These are phyloP conservation scores for Tulasnella sp. DNA, from an alignment of 768 basidiomycete genomes.

Conservation along the genomic window DNA sequence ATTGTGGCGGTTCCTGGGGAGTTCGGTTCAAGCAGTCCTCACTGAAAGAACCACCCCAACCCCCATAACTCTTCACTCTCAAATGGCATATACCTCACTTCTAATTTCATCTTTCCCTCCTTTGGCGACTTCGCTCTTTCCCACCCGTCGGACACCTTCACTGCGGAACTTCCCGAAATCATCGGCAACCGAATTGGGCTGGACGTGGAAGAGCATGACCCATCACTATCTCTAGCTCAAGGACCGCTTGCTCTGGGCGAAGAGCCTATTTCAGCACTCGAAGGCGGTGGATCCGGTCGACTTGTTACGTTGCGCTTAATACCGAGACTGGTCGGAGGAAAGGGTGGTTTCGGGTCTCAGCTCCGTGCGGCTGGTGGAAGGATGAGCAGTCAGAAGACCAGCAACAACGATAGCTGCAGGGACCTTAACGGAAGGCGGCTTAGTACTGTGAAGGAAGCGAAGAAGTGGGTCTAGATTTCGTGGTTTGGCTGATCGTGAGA, in stretches of 20 bases:
- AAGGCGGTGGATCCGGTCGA: constrained; percentile 32
- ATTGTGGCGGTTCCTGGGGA: constrained; percentile 28
- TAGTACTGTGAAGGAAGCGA: too few relatives aligned
- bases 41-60: not conserved
- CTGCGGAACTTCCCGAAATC: constrained; percentile 44
- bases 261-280: constrained; percentile 40
- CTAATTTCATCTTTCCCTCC: constrained; percentile 60
- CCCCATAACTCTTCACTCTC: not conserved
- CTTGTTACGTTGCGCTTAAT: constrained; percentile 66
- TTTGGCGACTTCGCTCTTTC: constrained; percentile 54
- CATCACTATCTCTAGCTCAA: constrained; percentile 44
- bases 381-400: constrained; percentile 95
- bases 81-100: constrained; percentile 31
- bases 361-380: constrained; percentile 93
- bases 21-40: constrained; percentile 33
- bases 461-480: too few relatives aligned
- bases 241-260: constrained; percentile 35
- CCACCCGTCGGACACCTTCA: constrained; percentile 41
- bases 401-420: constrained; percentile 90
- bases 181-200: constrained; percentile 47
- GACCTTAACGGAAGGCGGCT: too few relatives aligned
- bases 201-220: constrained; percentile 43
- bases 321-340: constrained; percentile 78
- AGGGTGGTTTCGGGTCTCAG: constrained; percentile 96
- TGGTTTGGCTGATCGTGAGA: too few relatives aligned